Evolutionary conservation across 371 early-diverging fungal genomes (phyloP).

Genomic region (Nematocida ironsii): DNA sequence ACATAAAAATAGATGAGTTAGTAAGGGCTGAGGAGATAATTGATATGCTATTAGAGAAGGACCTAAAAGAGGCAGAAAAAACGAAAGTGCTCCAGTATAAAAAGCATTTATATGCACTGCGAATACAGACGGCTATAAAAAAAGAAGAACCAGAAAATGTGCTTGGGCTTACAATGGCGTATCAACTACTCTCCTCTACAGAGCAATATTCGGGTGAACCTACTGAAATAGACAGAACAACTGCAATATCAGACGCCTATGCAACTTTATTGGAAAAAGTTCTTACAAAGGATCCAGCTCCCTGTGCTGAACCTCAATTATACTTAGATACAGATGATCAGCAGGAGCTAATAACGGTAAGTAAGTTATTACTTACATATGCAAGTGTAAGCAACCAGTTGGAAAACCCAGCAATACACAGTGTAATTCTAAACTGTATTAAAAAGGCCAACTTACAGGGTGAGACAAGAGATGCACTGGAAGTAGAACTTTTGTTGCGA

Average conservation of each 20-base stretch:
- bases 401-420: conserved; percentile 30
- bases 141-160: conserved; percentile 15
- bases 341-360: conserved; percentile 10
- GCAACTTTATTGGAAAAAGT: background rate
- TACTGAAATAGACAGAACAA: background rate
- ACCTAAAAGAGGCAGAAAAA: background rate
- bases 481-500: conserved; percentile 30
- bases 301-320: background rate
- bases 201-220: background rate
- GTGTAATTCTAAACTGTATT: conserved; percentile 8
- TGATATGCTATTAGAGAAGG: background rate
- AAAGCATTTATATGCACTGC: conserved; percentile 21
- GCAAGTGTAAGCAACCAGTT: background rate
- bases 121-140: conserved; percentile 13
- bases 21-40: conserved; percentile 5
- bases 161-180: background rate
- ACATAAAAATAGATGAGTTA: conserved; percentile 13
- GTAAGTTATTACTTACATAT: conserved; percentile 8
- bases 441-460: conserved; percentile 19
- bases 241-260: background rate
- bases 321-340: conserved; percentile 5
- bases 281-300: background rate
- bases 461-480: conserved; percentile 33
- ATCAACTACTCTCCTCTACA: background rate
- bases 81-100: conserved; percentile 25